A percentile compares a stretch with the other conserved stretches of the same genome.
phyloP scores from a whole-genome alignment of 192 early-diverging fungal species.

The Mortierella hygrophila region DNA sequence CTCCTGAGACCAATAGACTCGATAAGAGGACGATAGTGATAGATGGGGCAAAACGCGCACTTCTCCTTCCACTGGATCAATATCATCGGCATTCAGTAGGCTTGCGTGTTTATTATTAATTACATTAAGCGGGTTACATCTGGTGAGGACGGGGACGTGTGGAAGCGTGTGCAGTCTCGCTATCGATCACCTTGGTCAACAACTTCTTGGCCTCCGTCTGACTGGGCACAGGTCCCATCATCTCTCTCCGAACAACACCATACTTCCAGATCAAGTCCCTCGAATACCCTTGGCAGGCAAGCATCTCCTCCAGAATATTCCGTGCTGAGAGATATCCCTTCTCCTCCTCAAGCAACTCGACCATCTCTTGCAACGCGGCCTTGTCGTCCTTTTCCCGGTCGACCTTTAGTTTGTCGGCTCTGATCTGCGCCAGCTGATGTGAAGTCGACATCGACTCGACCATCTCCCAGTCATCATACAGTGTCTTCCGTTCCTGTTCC shows the following conservation, averaged over 20 bases:
- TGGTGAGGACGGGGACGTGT: neutral
- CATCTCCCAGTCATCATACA: neutral
- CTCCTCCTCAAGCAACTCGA: slow-evolving; percentile 16
- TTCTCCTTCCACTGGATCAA: no score
- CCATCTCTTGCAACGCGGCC: neutral
- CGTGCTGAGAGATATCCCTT: slow-evolving; percentile 25
- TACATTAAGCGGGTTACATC: neutral
- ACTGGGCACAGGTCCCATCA: slow-evolving; percentile 39
- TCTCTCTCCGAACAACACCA: slow-evolving; percentile 26
- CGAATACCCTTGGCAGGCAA: slow-evolving; percentile 27
- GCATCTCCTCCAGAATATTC: slow-evolving; percentile 49
- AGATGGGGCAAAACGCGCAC: no score
- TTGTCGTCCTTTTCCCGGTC: neutral
- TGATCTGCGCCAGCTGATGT: neutral
- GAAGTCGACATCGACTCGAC: neutral
- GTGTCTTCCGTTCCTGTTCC: slow-evolving; percentile 9
- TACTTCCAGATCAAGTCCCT: slow-evolving; percentile 50
- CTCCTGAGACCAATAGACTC: no score
- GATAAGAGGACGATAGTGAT: no score
- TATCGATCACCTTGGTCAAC: slow-evolving; percentile 32
- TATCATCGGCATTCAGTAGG: no score
- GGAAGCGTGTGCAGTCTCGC: slow-evolving; percentile 5
- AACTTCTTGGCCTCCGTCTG: slow-evolving; percentile 1
- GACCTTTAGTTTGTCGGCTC: neutral
- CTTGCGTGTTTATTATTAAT: neutral